Base-by-base conservation (phyloP, 1,284 basidiomycete species). In the Pisolithus thermaeus region DNA sequence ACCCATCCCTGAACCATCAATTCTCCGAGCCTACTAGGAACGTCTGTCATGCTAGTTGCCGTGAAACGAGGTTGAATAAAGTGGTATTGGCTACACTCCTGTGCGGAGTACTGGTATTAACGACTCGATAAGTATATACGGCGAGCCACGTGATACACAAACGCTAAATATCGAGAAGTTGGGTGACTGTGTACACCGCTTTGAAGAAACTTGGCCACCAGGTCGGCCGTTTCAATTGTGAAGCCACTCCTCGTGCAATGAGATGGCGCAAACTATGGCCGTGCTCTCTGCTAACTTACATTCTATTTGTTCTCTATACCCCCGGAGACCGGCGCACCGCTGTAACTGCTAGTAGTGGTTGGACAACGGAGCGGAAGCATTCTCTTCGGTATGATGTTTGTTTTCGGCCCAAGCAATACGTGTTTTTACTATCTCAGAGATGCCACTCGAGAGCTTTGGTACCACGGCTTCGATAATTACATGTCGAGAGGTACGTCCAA, bases 1-100 rank as follows among this genome's bases (percentile, higher is more conserved):
- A 86, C 87, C 87, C 87, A 90, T 57, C 88, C 87, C 63, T 80
- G 82, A 56, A 89, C 72, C 79, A 91, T 82, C 55, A 80, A 85
- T 58, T 84, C 78, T 6, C 84, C 84, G 16, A 90, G 72, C 45
- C 71, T 76, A 52, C 70, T 70, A 23, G 86, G 79, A 9, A 84
- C 75, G 60, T 84, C 77, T 41, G 72, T 62, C 39, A 81, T 67
- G n/a, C 68, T 16, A 55, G 50, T 23, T 52, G 52, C 28, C 36
- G 42, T 16, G n/a, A 22, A 39, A 18, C 11, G n/a, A 18, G 4
- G 18, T 20, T 20, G 18, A 1, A 20, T 20, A 20, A 20, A 39
- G 5, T 39, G n/a, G 32, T 14, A 14, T 35, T 35, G 1, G 1
- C 11, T 30, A 30, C 30, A 30, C 30, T 30, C 9, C 4, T 4